Evolutionary conservation across 352 stramenopile species (phyloP).

Genomic region (Pythium dissimile): DNA sequence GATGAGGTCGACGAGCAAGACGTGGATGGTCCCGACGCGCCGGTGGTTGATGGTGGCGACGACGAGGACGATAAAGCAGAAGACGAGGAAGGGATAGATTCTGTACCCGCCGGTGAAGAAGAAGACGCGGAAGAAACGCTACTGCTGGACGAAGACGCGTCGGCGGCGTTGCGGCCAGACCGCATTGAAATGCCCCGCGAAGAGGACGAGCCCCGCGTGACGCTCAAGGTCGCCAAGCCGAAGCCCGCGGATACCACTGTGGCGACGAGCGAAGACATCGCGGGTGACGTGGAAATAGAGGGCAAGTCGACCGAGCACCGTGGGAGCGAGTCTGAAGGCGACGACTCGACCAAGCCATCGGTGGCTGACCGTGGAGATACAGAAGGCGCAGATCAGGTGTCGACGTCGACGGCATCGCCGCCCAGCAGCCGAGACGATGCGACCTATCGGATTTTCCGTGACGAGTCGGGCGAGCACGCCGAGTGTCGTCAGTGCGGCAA

Average conservation of each 20-base stretch:
- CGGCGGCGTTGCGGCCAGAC: background rate
- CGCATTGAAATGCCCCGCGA: slow-evolving; percentile 7
- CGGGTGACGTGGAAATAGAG: background rate
- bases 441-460: background rate
- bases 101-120: too few relatives aligned
- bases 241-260: background rate
- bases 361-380: too few relatives aligned
- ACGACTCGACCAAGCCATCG: too few relatives aligned
- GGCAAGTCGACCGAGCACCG: background rate
- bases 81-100: background rate
- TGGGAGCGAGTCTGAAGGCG: background rate
- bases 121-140: slow-evolving; percentile 5
- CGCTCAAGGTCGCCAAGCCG: background rate
- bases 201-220: background rate
- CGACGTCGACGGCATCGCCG: background rate
- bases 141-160: slow-evolving; percentile 4
- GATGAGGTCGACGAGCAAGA: slow-evolving; percentile 1
- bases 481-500: slow-evolving; percentile 14
- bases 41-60: background rate
- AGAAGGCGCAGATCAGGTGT: background rate
- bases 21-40: background rate
- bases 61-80: background rate
- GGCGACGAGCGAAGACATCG: background rate
- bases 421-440: background rate
- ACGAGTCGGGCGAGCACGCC: background rate